Conservation (phyloP, 2,329 filamentous ascomycete species). For the Lachnellula arida region DNA sequence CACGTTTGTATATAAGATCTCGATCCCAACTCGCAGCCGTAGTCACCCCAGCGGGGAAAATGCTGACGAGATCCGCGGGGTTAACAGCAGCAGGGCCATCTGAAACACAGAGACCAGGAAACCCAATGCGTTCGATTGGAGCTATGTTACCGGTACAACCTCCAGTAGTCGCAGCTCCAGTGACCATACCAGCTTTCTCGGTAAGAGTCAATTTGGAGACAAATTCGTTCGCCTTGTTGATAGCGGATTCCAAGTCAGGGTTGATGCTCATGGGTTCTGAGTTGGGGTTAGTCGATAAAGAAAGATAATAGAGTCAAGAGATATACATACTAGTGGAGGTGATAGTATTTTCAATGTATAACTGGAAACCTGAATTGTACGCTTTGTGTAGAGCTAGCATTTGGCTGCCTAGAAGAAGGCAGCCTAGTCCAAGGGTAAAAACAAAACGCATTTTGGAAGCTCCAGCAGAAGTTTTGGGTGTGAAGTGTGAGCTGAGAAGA, state of each 20-base stretch:
- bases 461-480: neutral
- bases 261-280: neutral
- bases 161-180: constrained; percentile 4
- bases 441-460: neutral
- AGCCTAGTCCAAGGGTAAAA: neutral
- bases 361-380: neutral
- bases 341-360: neutral
- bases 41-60: constrained; percentile 67
- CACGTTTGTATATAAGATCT: constrained; percentile 61
- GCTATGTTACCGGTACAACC: constrained; percentile 17
- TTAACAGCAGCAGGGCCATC: constrained; percentile 17
- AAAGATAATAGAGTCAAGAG: neutral
- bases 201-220: constrained; percentile 46
- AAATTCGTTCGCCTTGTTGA: constrained; percentile 59
- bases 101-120: constrained; percentile 14
- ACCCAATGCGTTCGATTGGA: constrained; percentile 12
- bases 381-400: neutral
- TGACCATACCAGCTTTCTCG: constrained; percentile 15
- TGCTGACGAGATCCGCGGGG: constrained; percentile 42
- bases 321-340: neutral
- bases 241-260: constrained; percentile 43
- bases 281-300: neutral
- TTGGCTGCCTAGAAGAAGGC: neutral
- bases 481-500: neutral
- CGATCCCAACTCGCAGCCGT: constrained; percentile 75